These are phyloP conservation scores for Phalaenopsis aphrodite DNA, from an alignment of 106 monocot species.

Conservation along the genomic window DNA sequence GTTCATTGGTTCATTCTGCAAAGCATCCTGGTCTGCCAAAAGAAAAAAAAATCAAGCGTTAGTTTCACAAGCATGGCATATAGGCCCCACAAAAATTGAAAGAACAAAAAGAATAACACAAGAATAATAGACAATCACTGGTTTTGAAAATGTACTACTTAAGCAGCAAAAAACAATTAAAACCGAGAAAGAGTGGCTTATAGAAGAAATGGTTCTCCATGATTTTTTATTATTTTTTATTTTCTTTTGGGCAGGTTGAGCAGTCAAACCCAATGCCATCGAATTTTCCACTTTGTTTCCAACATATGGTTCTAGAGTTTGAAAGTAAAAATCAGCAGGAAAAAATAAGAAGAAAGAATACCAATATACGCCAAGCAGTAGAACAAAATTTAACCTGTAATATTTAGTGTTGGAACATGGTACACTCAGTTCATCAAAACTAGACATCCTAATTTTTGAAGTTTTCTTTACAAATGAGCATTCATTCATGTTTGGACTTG, in stretches of 20 bases:
- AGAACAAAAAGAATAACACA: not conserved
- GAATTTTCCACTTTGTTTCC: too few species aligned
- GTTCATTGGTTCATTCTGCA: conserved; percentile 32
- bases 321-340: too few species aligned
- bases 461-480: not conserved
- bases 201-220: not conserved
- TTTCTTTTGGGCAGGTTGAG: too few species aligned
- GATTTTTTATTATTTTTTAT: too few species aligned
- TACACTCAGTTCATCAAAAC: too few species aligned
- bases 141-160: not conserved
- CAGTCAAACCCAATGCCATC: too few species aligned
- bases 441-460: too few species aligned
- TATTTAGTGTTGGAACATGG: not conserved
- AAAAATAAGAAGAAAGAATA: not conserved
- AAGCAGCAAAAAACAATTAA: not conserved
- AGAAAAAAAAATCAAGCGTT: not conserved
- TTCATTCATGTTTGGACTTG: not conserved
- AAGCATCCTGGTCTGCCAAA: not conserved
- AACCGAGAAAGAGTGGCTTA: not conserved
- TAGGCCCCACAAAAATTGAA: not conserved
- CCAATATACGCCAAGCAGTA: not conserved
- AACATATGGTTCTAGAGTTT: not conserved
- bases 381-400: not conserved
- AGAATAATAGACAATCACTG: not conserved
- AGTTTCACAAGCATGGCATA: not conserved